phyloP scores from a whole-genome alignment of 805 yeast genomes.

The Candida yuanshanica region DNA sequence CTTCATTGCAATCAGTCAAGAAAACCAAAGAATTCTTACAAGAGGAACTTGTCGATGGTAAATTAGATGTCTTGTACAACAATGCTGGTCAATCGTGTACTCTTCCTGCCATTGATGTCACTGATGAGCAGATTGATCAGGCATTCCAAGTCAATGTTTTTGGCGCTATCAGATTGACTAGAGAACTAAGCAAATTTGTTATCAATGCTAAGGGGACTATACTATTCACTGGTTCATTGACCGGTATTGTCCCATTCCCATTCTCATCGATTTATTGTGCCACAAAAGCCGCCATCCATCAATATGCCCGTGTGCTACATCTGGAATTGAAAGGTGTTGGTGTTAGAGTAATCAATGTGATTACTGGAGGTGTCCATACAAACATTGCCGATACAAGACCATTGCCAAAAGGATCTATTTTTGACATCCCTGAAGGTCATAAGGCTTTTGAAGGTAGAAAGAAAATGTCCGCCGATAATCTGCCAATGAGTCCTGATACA shows the following conservation, averaged over 20 bases:
- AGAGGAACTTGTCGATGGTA: constrained; percentile 36
- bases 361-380: constrained; percentile 75
- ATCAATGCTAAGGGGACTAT: constrained; percentile 65
- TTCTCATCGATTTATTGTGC: constrained; percentile 63
- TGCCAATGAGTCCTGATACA: constrained; percentile 53
- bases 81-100: constrained; percentile 78
- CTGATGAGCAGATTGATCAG: constrained; percentile 44
- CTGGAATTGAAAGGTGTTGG: constrained; percentile 68
- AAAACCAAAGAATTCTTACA: constrained; percentile 38
- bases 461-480: constrained; percentile 51
- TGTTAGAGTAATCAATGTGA: constrained; percentile 60
- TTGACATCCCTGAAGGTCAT: constrained; percentile 43
- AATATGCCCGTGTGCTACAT: constrained; percentile 56
- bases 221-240: constrained; percentile 69
- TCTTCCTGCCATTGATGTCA: constrained; percentile 62
- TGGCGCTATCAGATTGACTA: constrained; percentile 59
- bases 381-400: constrained; percentile 63
- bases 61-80: constrained; percentile 58
- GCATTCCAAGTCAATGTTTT: constrained; percentile 63
- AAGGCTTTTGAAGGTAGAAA: constrained; percentile 46
- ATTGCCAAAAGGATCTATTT: constrained; percentile 51
- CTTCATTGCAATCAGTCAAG: constrained; percentile 41
- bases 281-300: constrained; percentile 71
- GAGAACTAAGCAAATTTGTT: constrained; percentile 50
- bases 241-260: constrained; percentile 65